Conservation (phyloP, 177 flowering plant species). For the Tripterygium wilfordii region DNA sequence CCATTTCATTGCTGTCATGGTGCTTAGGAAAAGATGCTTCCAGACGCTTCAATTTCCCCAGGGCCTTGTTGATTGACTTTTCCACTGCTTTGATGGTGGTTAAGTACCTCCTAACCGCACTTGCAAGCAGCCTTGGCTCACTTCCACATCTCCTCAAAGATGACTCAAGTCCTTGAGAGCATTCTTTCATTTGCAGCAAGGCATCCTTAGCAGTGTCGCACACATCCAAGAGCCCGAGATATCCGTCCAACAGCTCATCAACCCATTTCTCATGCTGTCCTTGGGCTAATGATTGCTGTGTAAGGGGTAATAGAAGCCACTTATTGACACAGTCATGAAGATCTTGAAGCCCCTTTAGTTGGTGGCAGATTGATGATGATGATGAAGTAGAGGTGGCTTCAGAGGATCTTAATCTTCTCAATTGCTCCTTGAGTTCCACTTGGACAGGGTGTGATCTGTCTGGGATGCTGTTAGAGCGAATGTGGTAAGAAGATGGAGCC, state of each 20-base stretch:
- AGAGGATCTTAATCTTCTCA: conserved; percentile 8
- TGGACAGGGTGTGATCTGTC: conserved; percentile 19
- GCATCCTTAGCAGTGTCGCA: conserved; percentile 25
- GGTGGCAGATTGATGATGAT: background rate
- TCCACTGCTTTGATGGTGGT: conserved; percentile 27
- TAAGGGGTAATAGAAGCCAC: conserved; percentile 20
- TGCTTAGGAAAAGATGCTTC: background rate
- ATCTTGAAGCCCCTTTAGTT: conserved; percentile 16
- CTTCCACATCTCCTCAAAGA: conserved; percentile 28
- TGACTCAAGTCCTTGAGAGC: conserved; percentile 22
- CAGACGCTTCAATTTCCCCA: conserved; percentile 17
- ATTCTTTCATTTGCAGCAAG: conserved; percentile 23
- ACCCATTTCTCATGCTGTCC: conserved; percentile 5
- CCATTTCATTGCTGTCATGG: conserved; percentile 3
- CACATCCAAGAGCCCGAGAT: conserved; percentile 31
- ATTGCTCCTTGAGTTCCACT: conserved; percentile 12
- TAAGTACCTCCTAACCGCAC: conserved; percentile 18
- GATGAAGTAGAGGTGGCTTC: conserved; percentile 16
- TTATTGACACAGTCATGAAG: conserved; percentile 22
- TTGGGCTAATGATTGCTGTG: conserved; percentile 15
- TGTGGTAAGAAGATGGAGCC: conserved; percentile 2
- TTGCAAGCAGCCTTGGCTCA: conserved; percentile 8
- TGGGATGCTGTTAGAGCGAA: conserved; percentile 29
- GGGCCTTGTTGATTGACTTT: conserved; percentile 27
- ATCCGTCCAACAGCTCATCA: conserved; percentile 27